Conservation (phyloP, 805 yeast species). For the Myxozyma vanderwaltii region DNA sequence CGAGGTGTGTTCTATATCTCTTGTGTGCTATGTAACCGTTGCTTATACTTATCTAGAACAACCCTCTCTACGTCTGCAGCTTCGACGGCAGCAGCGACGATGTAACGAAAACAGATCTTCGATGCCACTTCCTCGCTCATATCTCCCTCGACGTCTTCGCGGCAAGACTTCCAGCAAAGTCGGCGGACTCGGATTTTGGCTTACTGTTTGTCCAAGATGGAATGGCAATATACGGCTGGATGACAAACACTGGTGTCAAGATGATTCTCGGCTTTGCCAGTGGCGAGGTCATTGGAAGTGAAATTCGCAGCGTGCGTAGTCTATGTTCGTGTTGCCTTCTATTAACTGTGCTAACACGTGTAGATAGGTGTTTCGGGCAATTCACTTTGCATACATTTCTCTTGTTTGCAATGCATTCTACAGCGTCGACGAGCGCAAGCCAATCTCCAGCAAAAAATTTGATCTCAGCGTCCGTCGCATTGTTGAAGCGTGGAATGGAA, state of each 20-base stretch:
- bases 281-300: slow-evolving; percentile 40
- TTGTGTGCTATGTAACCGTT: not conserved
- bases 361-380: slow-evolving; percentile 46
- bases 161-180: slow-evolving; percentile 51
- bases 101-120: slow-evolving; percentile 23
- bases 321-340: no score
- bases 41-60: not conserved
- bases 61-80: slow-evolving; percentile 27
- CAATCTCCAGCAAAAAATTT: slow-evolving; percentile 26
- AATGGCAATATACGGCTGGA: slow-evolving; percentile 66
- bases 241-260: slow-evolving; percentile 68
- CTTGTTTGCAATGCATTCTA: slow-evolving; percentile 67
- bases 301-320: slow-evolving; percentile 36
- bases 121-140: slow-evolving; percentile 71
- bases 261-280: slow-evolving; percentile 58
- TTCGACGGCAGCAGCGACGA: slow-evolving; percentile 9
- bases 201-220: slow-evolving; percentile 69
- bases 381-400: slow-evolving; percentile 59
- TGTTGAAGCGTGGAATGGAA: slow-evolving; percentile 34
- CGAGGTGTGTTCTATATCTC: slow-evolving; percentile 16
- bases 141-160: slow-evolving; percentile 73
- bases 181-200: slow-evolving; percentile 45
- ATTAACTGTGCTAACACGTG: no score
- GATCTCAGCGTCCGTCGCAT: slow-evolving; percentile 27
- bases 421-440: slow-evolving; percentile 40